phyloP scores from a whole-genome alignment of 1,139 yeast species.

The Lipomyces yarrowii region DNA sequence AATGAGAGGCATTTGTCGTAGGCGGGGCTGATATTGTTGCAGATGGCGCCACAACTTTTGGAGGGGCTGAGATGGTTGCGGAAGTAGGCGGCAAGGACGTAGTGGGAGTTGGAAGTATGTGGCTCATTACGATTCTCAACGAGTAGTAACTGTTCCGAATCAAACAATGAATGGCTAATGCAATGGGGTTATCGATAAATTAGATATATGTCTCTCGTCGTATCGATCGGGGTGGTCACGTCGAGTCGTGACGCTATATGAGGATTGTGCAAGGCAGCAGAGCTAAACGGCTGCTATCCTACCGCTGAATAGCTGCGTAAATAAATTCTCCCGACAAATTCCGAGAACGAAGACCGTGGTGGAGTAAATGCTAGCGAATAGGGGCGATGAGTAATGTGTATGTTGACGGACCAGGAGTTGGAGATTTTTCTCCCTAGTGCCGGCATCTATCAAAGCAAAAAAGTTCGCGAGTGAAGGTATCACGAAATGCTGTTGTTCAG shows the following conservation, averaged over 20 bases:
- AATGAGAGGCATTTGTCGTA: background rate
- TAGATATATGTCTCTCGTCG: background rate
- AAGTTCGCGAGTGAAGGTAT: background rate
- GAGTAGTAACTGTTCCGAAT: background rate
- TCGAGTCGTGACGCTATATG: background rate
- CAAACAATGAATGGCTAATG: background rate
- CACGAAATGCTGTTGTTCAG: background rate
- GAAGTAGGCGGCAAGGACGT: background rate
- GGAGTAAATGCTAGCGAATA: background rate
- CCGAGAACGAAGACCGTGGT: background rate
- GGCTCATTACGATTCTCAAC: background rate
- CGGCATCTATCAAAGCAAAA: background rate
- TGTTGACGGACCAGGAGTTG: background rate
- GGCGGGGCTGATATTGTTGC: constrained; percentile 1
- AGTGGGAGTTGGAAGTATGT: constrained; percentile 3
- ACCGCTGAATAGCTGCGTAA: background rate
- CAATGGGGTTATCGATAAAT: background rate
- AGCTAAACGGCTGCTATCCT: constrained; percentile 2
- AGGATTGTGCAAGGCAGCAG: background rate
- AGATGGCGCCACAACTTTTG: background rate
- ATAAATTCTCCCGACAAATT: background rate
- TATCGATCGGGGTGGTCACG: background rate
- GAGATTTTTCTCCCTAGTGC: background rate
- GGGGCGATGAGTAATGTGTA: background rate
- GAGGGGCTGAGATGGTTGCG: background rate